Evolutionary conservation across 2,329 filamentous ascomycete species (phyloP), one percentile per base, ranked within the genome.

Genomic region (Ilyonectria sp.): DNA sequence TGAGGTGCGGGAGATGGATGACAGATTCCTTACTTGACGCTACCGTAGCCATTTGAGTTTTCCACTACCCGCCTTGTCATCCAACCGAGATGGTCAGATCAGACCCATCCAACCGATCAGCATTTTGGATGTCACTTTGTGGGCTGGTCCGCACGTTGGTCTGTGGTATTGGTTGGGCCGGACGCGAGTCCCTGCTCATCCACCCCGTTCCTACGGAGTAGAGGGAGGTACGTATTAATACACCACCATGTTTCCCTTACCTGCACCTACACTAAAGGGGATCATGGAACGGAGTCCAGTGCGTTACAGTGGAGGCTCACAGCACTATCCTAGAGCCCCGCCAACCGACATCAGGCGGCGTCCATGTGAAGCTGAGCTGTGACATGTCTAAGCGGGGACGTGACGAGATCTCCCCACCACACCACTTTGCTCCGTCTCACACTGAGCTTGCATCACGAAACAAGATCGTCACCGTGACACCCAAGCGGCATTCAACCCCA

Each of bases 371-470:
- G 29, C 50, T 53, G 50, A 21, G 29, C 31, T 53, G 50, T 53
- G 50, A 53, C 50, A 53, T 53, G 50, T 53, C 50, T 35, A 33
- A 33, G 50, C 50, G 31, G 50, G 50, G 50, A 15, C 13, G 50
- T n/a, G 50, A 53, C 31, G 50, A n/a, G 29, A 35, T 21, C 31
- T 53, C 50, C 31, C 31, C 50, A 53, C 50, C 50, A 37, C 50
- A 53, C 50, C 50, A 53, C 50, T 35, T 53, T 23, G 11, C 10
- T 33, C 29, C 35, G 50, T 53, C 50, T 53, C 29, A 53, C n/a
- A 9, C 13, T 17, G 50, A 21, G 19, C 31, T 53, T 35, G 31
- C n/a, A 19, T 23, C 29, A 33, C 31, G 50, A 53, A 33, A 53
- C 50, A 53, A 19, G 31, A 53, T 35, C 19, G 31, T 11, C 10